Evolutionary conservation across 768 basidiomycete genomes (phyloP).

Genomic region (Lentinula edodes): DNA sequence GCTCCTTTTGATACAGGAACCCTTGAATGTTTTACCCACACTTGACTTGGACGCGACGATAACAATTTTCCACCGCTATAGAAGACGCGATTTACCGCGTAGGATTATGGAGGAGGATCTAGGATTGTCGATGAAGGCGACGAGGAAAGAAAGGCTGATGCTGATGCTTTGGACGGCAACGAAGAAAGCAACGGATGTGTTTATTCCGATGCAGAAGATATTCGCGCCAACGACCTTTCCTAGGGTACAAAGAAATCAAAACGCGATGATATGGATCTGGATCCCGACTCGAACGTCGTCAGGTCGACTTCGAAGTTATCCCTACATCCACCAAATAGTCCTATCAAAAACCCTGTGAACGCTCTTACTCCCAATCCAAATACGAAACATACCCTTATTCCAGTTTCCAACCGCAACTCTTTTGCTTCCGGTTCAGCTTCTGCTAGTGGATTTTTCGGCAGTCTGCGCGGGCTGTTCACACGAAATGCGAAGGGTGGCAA

Average conservation of each 20-base stretch:
- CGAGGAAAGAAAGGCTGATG: too few relatives aligned
- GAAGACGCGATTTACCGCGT: conserved; percentile 19
- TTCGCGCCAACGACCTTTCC: conserved; percentile 18
- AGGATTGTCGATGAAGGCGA: background rate
- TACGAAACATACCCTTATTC: background rate
- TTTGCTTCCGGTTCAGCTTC: background rate
- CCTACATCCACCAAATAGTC: too few relatives aligned
- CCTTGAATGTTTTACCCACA: background rate
- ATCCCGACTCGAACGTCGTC: too few relatives aligned
- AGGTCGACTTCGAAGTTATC: too few relatives aligned
- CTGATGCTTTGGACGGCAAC: background rate
- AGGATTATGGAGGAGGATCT: conserved; percentile 30
- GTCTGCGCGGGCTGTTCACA: conserved; percentile 4
- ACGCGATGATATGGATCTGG: background rate
- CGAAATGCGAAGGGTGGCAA: background rate
- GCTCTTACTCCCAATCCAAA: background rate
- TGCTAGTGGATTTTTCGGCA: conserved; percentile 7
- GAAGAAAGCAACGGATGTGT: conserved; percentile 28
- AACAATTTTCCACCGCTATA: background rate
- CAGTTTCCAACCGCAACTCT: background rate
- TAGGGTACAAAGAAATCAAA: background rate
- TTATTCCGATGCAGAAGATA: conserved; percentile 22
- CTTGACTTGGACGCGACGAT: background rate
- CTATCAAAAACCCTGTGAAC: background rate
- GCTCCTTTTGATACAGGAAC: background rate